Evolutionary conservation across 192 early-diverging fungal genomes (phyloP).

Genomic region (Anaeromyces robustus): DNA sequence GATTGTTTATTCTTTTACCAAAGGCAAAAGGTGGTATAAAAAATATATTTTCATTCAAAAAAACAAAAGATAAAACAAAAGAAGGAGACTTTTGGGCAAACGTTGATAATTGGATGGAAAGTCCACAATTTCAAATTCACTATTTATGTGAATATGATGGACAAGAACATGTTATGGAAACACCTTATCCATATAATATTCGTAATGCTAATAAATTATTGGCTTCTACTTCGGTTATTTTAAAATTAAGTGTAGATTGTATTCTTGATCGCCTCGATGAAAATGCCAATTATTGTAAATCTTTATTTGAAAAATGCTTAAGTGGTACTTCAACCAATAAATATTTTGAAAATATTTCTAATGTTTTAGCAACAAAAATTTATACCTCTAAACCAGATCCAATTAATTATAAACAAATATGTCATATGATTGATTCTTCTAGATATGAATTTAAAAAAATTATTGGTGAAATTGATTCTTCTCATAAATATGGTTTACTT

Average conservation of each 20-base stretch:
- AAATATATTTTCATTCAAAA: neutral
- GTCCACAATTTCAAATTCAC: neutral
- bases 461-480: neutral
- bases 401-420: neutral
- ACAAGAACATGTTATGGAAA: neutral
- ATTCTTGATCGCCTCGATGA: neutral
- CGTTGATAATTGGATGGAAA: neutral
- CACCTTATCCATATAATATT: neutral
- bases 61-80: neutral
- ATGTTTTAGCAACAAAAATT: neutral
- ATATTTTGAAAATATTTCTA: neutral
- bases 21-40: neutral
- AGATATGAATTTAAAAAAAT: neutral
- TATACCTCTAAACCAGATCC: neutral
- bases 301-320: neutral
- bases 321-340: neutral
- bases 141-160: neutral
- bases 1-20: neutral
- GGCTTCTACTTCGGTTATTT: neutral
- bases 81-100: neutral
- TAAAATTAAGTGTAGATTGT: neutral
- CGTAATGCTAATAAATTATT: neutral
- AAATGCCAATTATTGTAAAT: neutral
- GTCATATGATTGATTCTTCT: neutral
- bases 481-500: neutral